Evolutionary conservation across 805 yeast species (phyloP), one percentile per base, ranked within the genome.

Genomic region (Wickerhamiella kurtzmanii): DNA sequence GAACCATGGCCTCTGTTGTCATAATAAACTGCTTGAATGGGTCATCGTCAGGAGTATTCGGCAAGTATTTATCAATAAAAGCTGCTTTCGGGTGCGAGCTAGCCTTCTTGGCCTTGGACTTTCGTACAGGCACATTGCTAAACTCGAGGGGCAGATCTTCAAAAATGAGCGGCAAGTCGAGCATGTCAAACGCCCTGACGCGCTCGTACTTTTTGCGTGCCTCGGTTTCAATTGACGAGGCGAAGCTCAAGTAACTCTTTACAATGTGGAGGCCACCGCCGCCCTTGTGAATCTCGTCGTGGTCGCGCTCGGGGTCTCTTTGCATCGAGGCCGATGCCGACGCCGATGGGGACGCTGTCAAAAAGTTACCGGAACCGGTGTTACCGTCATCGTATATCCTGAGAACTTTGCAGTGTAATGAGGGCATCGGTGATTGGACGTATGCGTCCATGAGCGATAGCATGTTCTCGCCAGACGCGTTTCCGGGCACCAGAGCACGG

Each of bases 1-100:
- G 50, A 2, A 66, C 64, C 21, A 69, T 52, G 6, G 73, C 73
- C 50, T 69, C 72, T 0, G 73, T 69, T 13, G 62, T 48, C 52
- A 58, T 58, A 28, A 69, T 57, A 35, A 61, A 59, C 15, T 52
- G 53, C 39, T 65, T 57, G 55, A 69, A 67, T 15, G 57, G 52
- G 39, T 56, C 60, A 35, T 58, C 63, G 2, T 55, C 56, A 2
- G 58, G 45, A 17, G 39, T 47, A 20, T 57, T 54, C 8, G 15
- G 16, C 6, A 50, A 49, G 43, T 53, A 53, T 15, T 37, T 48
- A 18, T 44, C 50, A 2, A 48, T 47, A 2, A 50, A 43, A 1
- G 53, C 50, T 3, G 50, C 49, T 18, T 46, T 46, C 16, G 28
- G 22, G 13, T 44, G 49, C 15, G 43, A 17, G n/a, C 49, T 50